Base-by-base conservation (phyloP, 1,139 yeast species). In the Suhomyces maxii region DNA sequence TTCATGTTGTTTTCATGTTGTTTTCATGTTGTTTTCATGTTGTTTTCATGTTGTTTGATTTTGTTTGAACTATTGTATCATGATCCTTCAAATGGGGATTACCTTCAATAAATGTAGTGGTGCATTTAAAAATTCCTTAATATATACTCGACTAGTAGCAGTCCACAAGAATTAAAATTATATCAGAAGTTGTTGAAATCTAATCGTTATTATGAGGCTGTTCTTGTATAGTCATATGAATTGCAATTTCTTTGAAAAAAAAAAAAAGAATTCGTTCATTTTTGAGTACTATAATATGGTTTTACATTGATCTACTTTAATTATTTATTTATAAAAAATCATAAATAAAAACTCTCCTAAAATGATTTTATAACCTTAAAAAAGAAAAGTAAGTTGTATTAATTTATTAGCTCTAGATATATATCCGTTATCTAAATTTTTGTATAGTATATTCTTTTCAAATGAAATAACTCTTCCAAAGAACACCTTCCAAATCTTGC, bases 401-500 rank as follows among this genome's bases (percentile, higher is more conserved):
- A 18, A 28, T 9, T 28, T 2, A 9, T 5, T 9, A 28, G 6
- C 35, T 13, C 9, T 18, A 35, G 30, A 35, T 28, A 18, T 23
- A 18, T 30, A 33, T 35, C 35, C 23, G 34, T 28, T 44, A 28
- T 13, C 25, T 8, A 34, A 23, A 34, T 10, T 12, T 18, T 37
- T 13, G 23, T 25, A 30, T 32, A 26, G n/a, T 40, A 33, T 26
- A 33, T 34, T 36, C 34, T 40, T 28, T 13, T 39, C 66, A 89
- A 34, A 91, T 89, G 67, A 90, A 91, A 61, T 95, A 95, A 63
- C 95, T 89, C 64, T 89, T 87, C 87, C 96, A 86, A 37, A 91
- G 70, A 3, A 93, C 97, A 37, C 99, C 99, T 64, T 93, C 98
- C 46, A 95, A 72, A 63, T 90, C 97, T 59, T 90, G 95, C 42